Percentiles rank a stretch among this genome's conserved stretches.
Conservation (phyloP, 169 alveolate genomes). For the Theileria luwenshuni region DNA sequence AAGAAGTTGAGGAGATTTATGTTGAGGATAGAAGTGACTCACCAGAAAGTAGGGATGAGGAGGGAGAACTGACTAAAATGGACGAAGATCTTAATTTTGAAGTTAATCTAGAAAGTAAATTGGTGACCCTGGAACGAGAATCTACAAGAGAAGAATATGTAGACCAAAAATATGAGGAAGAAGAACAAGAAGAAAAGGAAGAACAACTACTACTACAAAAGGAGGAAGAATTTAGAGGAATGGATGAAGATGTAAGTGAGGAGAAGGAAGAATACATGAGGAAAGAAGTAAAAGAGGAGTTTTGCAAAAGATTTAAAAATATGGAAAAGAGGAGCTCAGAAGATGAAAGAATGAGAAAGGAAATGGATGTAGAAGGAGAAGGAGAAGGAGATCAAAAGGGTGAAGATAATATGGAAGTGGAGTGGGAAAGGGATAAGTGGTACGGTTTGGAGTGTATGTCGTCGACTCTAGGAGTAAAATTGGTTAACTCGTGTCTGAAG, state of each 20-base stretch:
- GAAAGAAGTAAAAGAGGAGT: not conserved
- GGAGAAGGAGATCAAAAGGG: not conserved
- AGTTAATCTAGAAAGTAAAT: too few species aligned
- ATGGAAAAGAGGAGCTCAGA: not conserved
- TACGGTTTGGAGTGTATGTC: constrained; percentile 10
- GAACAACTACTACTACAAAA: not conserved
- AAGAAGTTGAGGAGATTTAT: not conserved
- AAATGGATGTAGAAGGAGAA: not conserved
- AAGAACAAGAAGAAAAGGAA: not conserved
- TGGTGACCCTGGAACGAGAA: too few species aligned
- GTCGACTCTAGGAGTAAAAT: constrained; percentile 14
- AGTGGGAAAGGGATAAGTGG: constrained; percentile 16
- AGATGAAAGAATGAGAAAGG: not conserved
- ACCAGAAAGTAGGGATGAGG: too few species aligned
- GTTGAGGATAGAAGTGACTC: too few species aligned
- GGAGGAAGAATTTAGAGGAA: not conserved
- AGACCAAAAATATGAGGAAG: not conserved
- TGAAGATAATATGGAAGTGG: not conserved
- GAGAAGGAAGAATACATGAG: not conserved
- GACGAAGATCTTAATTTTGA: too few species aligned
- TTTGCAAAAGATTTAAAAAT: not conserved
- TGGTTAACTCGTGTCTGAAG: constrained; percentile 12
- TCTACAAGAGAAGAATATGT: not conserved
- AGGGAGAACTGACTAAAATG: too few species aligned
- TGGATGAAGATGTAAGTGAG: not conserved